phyloP scores from a whole-genome alignment of 192 early-diverging fungal genomes.

The Coemansia sp. region DNA sequence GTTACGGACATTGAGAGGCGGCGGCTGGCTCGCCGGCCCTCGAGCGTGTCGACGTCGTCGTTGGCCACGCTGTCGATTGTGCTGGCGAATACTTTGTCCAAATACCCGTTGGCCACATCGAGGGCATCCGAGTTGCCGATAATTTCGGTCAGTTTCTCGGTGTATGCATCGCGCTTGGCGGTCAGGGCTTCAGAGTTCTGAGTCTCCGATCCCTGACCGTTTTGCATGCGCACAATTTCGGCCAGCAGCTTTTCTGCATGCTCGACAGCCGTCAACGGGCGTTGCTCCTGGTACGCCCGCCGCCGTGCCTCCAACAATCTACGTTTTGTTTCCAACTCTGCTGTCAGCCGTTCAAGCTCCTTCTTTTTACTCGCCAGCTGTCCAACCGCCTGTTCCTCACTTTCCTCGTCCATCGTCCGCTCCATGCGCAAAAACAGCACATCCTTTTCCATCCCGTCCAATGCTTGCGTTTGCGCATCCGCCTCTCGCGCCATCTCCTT shows the following conservation, averaged over 20 bases:
- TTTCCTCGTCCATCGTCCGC: constrained; percentile 47
- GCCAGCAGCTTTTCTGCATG: constrained; percentile 41
- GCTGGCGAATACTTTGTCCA: constrained; percentile 50
- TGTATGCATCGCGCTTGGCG: constrained; percentile 14
- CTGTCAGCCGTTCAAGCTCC: constrained; percentile 24
- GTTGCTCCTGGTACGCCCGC: constrained; percentile 31
- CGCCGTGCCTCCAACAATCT: constrained; percentile 34
- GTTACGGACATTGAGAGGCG: constrained; percentile 43
- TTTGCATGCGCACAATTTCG: constrained; percentile 11
- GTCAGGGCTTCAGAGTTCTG: constrained; percentile 12
- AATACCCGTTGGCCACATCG: constrained; percentile 36
- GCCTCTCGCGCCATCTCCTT: constrained; percentile 36
- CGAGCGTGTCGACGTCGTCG: constrained; percentile 43
- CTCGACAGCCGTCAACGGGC: constrained; percentile 46
- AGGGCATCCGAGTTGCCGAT: constrained; percentile 43
- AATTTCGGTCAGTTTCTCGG: constrained; percentile 32
- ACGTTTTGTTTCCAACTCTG: constrained; percentile 42
- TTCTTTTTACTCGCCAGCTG: constrained; percentile 28
- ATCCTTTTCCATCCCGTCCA: constrained; percentile 47
- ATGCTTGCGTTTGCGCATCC: constrained; percentile 15
- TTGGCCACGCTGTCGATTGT: constrained; percentile 53
- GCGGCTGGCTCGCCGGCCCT: constrained; percentile 43
- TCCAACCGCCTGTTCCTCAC: constrained; percentile 42
- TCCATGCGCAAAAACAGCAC: constrained; percentile 49
- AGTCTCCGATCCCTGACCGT: neutral